Conservation (phyloP, 164 flowering plant species). For the Sextonia rubra region DNA sequence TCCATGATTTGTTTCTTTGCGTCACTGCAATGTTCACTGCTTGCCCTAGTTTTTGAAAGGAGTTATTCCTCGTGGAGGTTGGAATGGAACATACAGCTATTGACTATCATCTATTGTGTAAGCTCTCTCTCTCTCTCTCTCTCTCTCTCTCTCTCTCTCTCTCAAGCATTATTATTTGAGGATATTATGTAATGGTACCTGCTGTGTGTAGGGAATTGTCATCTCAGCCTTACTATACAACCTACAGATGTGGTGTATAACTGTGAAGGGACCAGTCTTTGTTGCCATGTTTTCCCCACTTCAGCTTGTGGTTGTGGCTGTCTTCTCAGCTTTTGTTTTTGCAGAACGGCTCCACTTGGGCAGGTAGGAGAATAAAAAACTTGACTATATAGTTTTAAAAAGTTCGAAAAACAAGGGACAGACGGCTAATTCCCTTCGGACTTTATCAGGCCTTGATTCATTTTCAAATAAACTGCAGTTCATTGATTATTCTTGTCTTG, state of each 20-base stretch:
- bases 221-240: conserved; percentile 27
- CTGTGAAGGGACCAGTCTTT: conserved; percentile 42
- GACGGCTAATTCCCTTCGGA: neutral
- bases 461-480: neutral
- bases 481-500: neutral
- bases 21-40: conserved; percentile 32
- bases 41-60: conserved; percentile 31
- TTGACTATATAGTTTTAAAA: too few species aligned
- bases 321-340: conserved; percentile 38
- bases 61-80: conserved; percentile 28
- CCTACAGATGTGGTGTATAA: conserved; percentile 40
- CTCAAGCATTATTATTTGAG: neutral
- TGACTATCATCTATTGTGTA: conserved; percentile 31
- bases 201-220: conserved; percentile 31
- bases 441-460: neutral
- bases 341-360: conserved; percentile 41
- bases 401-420: neutral
- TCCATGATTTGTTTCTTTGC: conserved; percentile 37
- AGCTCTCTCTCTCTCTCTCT: conserved; percentile 2
- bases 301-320: conserved; percentile 20
- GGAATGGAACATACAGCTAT: conserved; percentile 38
- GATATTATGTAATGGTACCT: neutral
- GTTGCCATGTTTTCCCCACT: conserved; percentile 44
- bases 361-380: too few species aligned
- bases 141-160: neutral